A percentile compares a stretch with the other conserved stretches of the same genome.
Evolutionary conservation across 441 rosid species (phyloP).

Genomic region (Kokia cookei): DNA sequence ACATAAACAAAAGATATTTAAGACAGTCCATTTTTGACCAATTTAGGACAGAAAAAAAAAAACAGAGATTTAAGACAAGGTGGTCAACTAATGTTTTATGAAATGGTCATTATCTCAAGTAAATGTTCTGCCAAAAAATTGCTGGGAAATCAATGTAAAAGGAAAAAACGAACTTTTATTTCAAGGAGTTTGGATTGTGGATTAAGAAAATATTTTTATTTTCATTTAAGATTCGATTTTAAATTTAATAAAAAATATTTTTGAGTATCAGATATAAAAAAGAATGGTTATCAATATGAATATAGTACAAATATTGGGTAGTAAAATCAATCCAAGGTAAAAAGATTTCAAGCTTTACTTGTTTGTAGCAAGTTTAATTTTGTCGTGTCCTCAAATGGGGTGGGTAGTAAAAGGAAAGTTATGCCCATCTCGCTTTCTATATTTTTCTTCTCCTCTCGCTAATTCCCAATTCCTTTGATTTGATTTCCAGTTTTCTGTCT

Average conservation of each 20-base stretch:
- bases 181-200: no score
- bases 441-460: not conserved
- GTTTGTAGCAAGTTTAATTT: not conserved
- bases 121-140: not conserved
- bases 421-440: slow-evolving; percentile 6
- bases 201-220: no score
- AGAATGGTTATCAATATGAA: no score
- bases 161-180: no score
- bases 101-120: not conserved
- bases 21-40: no score
- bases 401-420: not conserved
- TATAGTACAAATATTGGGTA: no score
- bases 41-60: not conserved
- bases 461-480: not conserved
- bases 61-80: not conserved
- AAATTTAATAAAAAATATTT: no score
- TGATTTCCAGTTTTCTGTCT: not conserved
- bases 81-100: not conserved
- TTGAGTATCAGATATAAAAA: no score
- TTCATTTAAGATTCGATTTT: no score
- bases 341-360: no score
- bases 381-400: not conserved
- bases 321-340: no score
- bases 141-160: not conserved
- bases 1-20: no score